Conservation (phyloP, 257 asterid genomes). For the Ocimum tenuiflorum region DNA sequence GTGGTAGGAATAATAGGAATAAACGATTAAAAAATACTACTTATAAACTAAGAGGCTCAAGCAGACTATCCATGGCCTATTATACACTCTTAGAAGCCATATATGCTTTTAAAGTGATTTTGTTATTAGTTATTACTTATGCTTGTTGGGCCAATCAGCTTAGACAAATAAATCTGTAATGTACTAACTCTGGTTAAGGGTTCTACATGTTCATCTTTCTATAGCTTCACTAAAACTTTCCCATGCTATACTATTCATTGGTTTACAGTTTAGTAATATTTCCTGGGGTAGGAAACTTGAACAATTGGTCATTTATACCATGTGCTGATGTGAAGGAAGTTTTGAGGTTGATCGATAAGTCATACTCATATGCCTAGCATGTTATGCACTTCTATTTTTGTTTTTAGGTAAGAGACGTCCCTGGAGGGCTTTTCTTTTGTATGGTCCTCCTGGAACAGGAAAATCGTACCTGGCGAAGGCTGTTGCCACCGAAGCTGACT, state of each 20-base stretch:
- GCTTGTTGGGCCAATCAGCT: background rate
- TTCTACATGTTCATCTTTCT: too few species aligned
- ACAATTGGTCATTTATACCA: too few species aligned
- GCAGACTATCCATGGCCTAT: background rate
- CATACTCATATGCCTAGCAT: background rate
- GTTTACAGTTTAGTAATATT: too few species aligned
- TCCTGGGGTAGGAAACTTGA: too few species aligned
- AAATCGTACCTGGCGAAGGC: slow-evolving; percentile 98
- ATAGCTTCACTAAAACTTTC: too few species aligned
- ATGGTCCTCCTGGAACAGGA: slow-evolving; percentile 99
- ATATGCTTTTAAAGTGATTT: background rate
- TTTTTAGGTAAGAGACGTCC: slow-evolving; percentile 87
- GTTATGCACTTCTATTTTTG: background rate
- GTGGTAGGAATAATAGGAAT: background rate
- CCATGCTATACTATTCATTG: too few species aligned
- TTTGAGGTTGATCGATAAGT: background rate
- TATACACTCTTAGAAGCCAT: background rate
- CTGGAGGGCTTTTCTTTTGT: slow-evolving; percentile 97
- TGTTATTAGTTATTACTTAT: background rate
- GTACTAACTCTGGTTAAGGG: background rate
- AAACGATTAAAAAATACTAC: background rate
- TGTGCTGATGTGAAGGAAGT: too few species aligned
- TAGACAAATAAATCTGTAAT: background rate
- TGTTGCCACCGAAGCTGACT: slow-evolving; percentile 99
- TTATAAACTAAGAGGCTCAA: background rate